phyloP scores from a whole-genome alignment of 2,329 filamentous ascomycete species.

The Nothopassalora personata region DNA sequence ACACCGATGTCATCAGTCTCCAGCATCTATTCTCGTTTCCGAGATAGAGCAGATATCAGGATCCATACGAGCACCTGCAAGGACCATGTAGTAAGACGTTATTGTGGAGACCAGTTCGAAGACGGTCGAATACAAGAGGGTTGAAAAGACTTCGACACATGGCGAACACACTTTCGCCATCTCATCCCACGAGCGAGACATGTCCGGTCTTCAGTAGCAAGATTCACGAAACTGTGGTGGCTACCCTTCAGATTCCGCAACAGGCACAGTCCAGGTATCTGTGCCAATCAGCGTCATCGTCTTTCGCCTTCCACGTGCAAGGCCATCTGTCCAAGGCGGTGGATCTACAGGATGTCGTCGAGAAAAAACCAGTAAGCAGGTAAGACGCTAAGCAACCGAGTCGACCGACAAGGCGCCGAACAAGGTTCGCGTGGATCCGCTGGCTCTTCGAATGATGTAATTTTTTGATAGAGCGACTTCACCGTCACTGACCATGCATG shows the following conservation, averaged over 20 bases:
- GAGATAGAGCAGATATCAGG: conserved; percentile 12
- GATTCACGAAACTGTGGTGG: neutral
- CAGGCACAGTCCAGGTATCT: neutral
- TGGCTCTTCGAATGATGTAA: neutral
- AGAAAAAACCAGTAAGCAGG: conserved; percentile 10
- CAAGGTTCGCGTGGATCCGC: too few relatives aligned
- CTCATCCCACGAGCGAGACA: neutral
- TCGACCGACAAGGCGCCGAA: conserved; percentile 4
- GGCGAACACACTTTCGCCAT: neutral
- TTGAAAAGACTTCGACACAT: neutral
- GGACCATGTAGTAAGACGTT: neutral
- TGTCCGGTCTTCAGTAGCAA: neutral
- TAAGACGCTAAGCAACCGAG: neutral
- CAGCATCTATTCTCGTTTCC: conserved; percentile 15
- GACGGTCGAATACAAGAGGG: neutral
- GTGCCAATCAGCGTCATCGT: neutral
- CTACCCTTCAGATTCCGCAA: neutral
- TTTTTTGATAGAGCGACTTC: neutral
- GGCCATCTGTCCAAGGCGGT: neutral
- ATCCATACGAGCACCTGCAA: neutral
- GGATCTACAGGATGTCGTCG: conserved; percentile 14
- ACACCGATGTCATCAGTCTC: conserved; percentile 22
- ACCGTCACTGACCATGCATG: neutral
- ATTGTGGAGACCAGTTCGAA: neutral
- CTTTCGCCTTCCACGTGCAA: conserved; percentile 2